Conservation (phyloP, 2,329 filamentous ascomycete species). For the Neofusicoccum laricinum region DNA sequence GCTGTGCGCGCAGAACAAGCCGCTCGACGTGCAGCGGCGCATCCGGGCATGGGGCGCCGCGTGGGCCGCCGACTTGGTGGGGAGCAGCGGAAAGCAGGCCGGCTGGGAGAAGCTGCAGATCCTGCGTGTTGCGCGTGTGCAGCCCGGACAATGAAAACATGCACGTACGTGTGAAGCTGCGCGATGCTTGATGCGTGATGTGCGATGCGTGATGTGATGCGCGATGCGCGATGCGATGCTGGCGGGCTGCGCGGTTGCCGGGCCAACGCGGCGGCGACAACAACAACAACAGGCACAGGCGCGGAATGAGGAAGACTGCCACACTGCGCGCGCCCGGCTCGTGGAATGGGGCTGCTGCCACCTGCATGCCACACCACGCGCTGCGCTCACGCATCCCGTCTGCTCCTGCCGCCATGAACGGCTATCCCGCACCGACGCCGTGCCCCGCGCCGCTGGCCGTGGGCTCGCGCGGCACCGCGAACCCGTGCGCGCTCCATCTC, state of each 20-base stretch:
- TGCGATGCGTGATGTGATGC: too few relatives aligned
- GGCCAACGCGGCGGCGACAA: background rate
- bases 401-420: constrained; percentile 26
- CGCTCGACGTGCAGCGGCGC: constrained; percentile 65
- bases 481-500: background rate
- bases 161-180: too few relatives aligned
- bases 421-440: constrained; percentile 34
- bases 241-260: too few relatives aligned
- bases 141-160: background rate
- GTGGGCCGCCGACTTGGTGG: constrained; percentile 78
- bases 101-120: constrained; percentile 95
- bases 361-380: background rate
- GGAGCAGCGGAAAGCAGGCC: constrained; percentile 78
- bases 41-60: constrained; percentile 56
- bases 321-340: too few relatives aligned
- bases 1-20: constrained; percentile 86
- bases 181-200: too few relatives aligned
- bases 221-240: too few relatives aligned
- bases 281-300: too few relatives aligned
- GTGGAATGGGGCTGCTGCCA: background rate
- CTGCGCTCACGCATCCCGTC: background rate
- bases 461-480: background rate
- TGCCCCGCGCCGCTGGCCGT: constrained; percentile 31
- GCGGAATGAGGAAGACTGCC: too few relatives aligned
- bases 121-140: constrained; percentile 71